Base-by-base conservation (phyloP, 116 monocot species). In the Cymodocea nodosa region DNA sequence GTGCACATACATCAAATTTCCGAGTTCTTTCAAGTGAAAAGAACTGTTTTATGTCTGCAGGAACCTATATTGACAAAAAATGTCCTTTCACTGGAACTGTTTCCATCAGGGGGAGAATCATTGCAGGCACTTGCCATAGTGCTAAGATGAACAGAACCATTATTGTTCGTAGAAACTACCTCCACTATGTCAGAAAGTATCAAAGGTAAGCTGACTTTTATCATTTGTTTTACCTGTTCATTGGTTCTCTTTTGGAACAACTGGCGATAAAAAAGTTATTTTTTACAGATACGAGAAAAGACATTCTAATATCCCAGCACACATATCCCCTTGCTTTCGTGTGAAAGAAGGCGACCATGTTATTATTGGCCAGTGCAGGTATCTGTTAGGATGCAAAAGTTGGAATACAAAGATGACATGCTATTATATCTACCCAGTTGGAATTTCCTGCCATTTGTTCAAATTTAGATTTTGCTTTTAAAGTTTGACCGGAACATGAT, bases 131-230 rank as follows among this genome's bases (percentile, higher is more conserved):
- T 6, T 76, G 76, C 59, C 70, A 70, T 51, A 76, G 76, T 57
- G 65, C 66, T 14, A 76, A 76, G 40, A 76, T 76, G 76, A 76
- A 76, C 65, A 36, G 76, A 39, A 76, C 76, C 18, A 76, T 76
- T 16, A 70, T 76, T 25, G 65, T 76, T 12, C 24, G 76, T 9
- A 48, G 70, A 50, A 65, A 76, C 51, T 76, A 76, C 57, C 70
- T 76, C 15, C 76, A 76, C 22, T 76, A 70, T 34, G 65, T 76
- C 2, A 70, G 52, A 30, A 76, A 76, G 35, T 76, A 76, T 30
- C 76, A 70, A 39, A 65, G 76, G 76, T 39, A 44, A 64, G 61
- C 30, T 11, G 22, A 22, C 23, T 64, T 36, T 20, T 60, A 6
- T 24, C 23, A 25, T 12, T 44, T 51, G 20, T 66, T 30, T 30